Conservation (phyloP, 2,329 filamentous ascomycete genomes). For the Hymenoscyphus infarciens region DNA sequence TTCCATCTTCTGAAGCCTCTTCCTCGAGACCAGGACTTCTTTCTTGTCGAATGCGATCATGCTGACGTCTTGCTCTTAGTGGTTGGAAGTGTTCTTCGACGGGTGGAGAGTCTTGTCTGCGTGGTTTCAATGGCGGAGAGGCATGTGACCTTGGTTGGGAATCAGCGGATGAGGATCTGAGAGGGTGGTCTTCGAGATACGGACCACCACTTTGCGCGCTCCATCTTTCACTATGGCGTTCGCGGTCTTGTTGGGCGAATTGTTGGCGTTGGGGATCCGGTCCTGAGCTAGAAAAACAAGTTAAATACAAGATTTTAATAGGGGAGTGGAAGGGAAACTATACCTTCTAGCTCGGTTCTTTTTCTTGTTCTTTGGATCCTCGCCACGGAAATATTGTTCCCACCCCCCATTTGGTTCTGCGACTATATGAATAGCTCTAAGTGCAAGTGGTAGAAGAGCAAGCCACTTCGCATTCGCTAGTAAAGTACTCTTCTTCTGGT, state of each 20-base stretch:
- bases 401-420: constrained; percentile 21
- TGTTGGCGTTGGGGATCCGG: not conserved
- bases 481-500: not conserved
- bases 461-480: constrained; percentile 13
- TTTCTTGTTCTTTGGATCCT: constrained; percentile 11
- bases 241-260: not conserved
- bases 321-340: not conserved
- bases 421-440: constrained; percentile 12
- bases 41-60: not conserved
- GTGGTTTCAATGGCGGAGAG: not conserved
- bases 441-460: constrained; percentile 13
- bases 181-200: not conserved
- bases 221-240: not conserved
- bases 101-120: not conserved
- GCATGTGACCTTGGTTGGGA: not conserved
- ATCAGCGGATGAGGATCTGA: not conserved
- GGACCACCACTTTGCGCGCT: not conserved
- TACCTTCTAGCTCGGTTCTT: constrained; percentile 1
- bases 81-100: not conserved
- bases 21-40: not conserved
- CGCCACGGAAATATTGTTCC: constrained; percentile 15
- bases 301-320: not conserved
- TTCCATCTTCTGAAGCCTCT: not conserved
- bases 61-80: not conserved
- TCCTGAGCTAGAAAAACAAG: not conserved